Evolutionary conservation across 345 rosid species (phyloP).

Genomic region (Psidium friedrichsthalianum): DNA sequence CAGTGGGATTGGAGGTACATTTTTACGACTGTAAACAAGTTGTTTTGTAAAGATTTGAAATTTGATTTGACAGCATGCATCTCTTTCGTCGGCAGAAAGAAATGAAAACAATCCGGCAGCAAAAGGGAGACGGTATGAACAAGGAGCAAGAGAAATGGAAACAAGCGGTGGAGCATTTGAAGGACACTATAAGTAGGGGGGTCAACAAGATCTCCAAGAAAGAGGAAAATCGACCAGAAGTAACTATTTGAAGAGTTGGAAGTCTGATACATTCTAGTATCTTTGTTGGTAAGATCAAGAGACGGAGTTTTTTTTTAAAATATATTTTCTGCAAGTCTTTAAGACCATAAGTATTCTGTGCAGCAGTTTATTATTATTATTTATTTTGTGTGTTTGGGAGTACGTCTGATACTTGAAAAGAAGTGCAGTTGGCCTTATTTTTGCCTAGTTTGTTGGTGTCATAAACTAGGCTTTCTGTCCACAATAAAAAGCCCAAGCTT

Average conservation of each 20-base stretch:
- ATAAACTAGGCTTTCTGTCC: not conserved
- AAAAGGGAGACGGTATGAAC: not conserved
- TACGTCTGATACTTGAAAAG: not conserved
- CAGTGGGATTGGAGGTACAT: not conserved
- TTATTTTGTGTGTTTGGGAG: not conserved
- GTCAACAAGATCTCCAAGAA: not conserved
- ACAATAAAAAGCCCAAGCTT: not conserved
- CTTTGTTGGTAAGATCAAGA: not conserved
- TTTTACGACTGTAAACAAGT: not conserved
- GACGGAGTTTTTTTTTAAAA: not conserved
- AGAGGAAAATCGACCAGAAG: accelerated
- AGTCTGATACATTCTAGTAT: not conserved
- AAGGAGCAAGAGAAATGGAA: not conserved
- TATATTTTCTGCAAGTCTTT: not conserved
- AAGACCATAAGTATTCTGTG: not conserved
- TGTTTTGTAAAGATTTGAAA: not conserved
- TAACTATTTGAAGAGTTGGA: not conserved
- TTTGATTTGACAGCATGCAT: not conserved
- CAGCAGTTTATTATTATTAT: not conserved
- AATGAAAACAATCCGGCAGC: no score
- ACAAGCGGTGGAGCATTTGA: not conserved
- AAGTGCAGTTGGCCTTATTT: not conserved
- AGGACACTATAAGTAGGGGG: not conserved
- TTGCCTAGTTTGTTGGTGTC: not conserved
- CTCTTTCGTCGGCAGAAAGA: no score